These are phyloP conservation scores for Coemansia javaensis DNA, from an alignment of 192 early-diverging fungal species.

Conservation along the genomic window DNA sequence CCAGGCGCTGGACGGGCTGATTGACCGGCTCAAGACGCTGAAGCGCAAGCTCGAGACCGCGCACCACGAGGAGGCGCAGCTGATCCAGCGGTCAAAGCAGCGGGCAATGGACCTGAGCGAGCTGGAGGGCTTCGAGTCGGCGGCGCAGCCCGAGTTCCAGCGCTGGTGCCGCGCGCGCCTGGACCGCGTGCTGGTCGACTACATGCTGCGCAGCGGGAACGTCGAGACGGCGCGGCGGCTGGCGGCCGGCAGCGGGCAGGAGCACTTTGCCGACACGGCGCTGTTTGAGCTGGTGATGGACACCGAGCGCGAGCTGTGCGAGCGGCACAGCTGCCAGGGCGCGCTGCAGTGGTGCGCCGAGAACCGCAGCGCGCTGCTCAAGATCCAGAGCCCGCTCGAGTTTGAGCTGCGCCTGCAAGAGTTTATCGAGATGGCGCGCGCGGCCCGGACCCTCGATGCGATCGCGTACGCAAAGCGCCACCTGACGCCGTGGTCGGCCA, in stretches of 20 bases:
- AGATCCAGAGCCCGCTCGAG: constrained; percentile 91
- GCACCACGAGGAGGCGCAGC: constrained; percentile 68
- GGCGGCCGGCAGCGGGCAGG: constrained; percentile 39
- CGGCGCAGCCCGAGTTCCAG: constrained; percentile 67
- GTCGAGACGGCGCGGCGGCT: constrained; percentile 69
- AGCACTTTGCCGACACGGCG: constrained; percentile 81
- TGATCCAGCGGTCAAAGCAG: constrained; percentile 63
- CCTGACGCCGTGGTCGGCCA: constrained; percentile 69
- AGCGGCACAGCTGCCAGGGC: constrained; percentile 74
- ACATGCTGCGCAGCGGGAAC: constrained; percentile 86
- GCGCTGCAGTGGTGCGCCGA: constrained; percentile 93
- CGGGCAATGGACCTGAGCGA: constrained; percentile 76
- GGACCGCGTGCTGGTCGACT: constrained; percentile 90
- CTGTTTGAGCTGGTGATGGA: constrained; percentile 77
- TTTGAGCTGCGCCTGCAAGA: constrained; percentile 96
- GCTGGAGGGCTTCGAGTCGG: constrained; percentile 58
- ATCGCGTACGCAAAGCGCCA: constrained; percentile 86
- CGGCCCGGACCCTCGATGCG: constrained; percentile 60
- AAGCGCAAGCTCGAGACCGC: constrained; percentile 80
- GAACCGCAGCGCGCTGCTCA: constrained; percentile 81
- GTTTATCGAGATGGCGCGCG: constrained; percentile 82
- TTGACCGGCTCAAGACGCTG: constrained; percentile 59
- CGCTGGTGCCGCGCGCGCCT: constrained; percentile 84
- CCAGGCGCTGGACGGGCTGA: constrained; percentile 59
- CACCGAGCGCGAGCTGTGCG: constrained; percentile 72